Base-by-base conservation (phyloP, 2,329 filamentous ascomycete genomes). In the Xylaria sp. region DNA sequence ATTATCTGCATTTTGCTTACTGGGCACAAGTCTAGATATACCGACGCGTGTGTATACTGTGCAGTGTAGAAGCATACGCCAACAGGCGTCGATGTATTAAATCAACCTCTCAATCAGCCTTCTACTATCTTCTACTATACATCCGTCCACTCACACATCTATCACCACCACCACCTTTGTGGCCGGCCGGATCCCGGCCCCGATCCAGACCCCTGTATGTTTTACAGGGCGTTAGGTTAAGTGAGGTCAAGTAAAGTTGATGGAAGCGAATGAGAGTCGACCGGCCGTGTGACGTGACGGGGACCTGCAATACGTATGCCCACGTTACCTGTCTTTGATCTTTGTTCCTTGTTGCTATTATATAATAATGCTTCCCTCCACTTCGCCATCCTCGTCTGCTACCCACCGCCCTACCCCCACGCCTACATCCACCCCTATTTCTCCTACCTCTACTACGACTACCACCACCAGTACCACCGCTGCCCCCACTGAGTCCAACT, bases 301-400 rank as follows among this genome's bases (percentile, higher is more conserved):
- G 41, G 25, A 36, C 62, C 55, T 52, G 61, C 59, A 43, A 57
- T 48, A 39, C 51, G 28, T 20, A 49, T 39, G 31, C 20, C 7
- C 20, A 39, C 28, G 56, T 39, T 46, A 36, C 5, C 12, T 60
- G 33, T 46, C 33, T 43, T 20, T 25, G 25, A n/a, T 36, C 23
- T 31, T 62, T 28, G 9, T 25, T n/a, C 39, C 18, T 25, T 31
- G n/a, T 39, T 46, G 10, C 9, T 54, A 0, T 33, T 57, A 8
- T 39, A 56, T 48, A 36, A 71, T 69, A 60, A 73, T 72, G 70
- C 64, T 66, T 59, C 65, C 70, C 49, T 68, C 71, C 61, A 63
- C 60, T 49, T 59, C 62, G 20, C 28, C 63, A 18, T 59, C 67
- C 39, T 61, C 67, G 12, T 25, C 64, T 54, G 46, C 68, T 59